These are phyloP conservation scores for Gloeophyllum trabeum DNA, from an alignment of 768 basidiomycete genomes.

Conservation along the genomic window DNA sequence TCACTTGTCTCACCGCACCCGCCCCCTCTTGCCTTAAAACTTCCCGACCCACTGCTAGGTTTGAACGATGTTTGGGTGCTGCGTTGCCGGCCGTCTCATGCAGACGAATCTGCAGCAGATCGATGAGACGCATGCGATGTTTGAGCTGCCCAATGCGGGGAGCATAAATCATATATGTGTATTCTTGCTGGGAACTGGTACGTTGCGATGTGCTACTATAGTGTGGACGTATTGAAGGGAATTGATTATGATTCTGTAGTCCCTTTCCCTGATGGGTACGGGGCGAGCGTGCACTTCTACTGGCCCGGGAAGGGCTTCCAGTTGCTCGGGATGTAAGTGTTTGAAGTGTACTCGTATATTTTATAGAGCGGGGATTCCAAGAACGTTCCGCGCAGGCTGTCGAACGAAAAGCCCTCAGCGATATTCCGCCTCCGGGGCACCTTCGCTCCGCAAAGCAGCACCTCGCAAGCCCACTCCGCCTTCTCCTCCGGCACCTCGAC, in stretches of 20 bases:
- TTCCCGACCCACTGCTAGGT: not conserved
- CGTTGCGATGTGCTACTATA: constrained; percentile 10
- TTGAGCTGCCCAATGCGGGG: constrained; percentile 60
- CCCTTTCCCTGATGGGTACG: constrained; percentile 76
- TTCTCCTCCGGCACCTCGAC: constrained; percentile 15
- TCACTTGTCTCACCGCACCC: not conserved
- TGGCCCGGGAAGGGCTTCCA: constrained; percentile 86
- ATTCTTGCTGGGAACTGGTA: constrained; percentile 71
- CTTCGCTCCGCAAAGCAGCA: constrained; percentile 27
- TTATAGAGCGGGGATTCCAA: not conserved
- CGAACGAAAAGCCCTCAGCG: constrained; percentile 83
- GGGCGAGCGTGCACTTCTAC: constrained; percentile 75
- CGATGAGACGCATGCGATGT: constrained; percentile 75
- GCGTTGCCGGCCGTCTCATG: constrained; percentile 64
- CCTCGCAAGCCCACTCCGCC: constrained; percentile 18
- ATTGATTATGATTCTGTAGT: constrained; percentile 24
- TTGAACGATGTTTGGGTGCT: constrained; percentile 61
- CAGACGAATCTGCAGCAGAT: constrained; percentile 77
- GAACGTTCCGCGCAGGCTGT: constrained; percentile 40
- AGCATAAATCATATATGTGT: constrained; percentile 81
- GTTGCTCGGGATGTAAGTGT: constrained; percentile 67
- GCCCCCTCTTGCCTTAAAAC: not conserved
- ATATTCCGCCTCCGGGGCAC: constrained; percentile 75
- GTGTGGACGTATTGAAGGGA: not conserved
- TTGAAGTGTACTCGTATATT: not conserved